phyloP scores from a whole-genome alignment of 139 green algal species.

The Chlamydomonas sp. region DNA sequence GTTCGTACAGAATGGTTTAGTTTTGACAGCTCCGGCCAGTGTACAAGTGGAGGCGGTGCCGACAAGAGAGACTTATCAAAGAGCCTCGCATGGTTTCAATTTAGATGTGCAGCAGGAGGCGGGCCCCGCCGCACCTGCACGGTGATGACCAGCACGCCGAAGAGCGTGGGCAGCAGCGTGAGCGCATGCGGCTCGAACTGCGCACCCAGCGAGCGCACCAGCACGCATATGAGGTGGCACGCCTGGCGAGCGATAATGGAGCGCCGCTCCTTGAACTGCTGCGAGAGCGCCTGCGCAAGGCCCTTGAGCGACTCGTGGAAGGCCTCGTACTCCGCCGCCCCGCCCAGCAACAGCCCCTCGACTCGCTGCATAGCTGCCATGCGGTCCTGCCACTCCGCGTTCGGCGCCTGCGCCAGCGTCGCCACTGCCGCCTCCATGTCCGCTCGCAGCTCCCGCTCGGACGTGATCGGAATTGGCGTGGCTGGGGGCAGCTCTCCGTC shows the following conservation, averaged over 20 bases:
- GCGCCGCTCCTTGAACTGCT: slow-evolving; percentile 72
- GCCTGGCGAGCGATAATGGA: slow-evolving; percentile 72
- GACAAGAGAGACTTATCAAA: too few species aligned
- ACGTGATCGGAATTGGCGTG: slow-evolving; percentile 45
- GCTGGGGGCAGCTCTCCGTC: slow-evolving; percentile 51
- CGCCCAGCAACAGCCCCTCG: slow-evolving; percentile 74
- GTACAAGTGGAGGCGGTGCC: too few species aligned
- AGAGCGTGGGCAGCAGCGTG: slow-evolving; percentile 68
- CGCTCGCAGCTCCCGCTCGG: slow-evolving; percentile 57
- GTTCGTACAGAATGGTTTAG: background rate
- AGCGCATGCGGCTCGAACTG: slow-evolving; percentile 64
- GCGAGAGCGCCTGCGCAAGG: slow-evolving; percentile 18
- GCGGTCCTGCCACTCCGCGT: slow-evolving; percentile 53
- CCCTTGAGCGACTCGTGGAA: slow-evolving; percentile 62
- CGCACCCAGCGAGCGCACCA: slow-evolving; percentile 64
- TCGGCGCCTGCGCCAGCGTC: slow-evolving; percentile 45
- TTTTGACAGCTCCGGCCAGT: background rate
- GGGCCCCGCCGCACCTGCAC: slow-evolving; percentile 62
- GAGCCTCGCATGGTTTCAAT: too few species aligned
- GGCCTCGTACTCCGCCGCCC: slow-evolving; percentile 42
- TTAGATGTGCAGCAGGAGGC: background rate
- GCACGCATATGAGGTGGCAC: slow-evolving; percentile 67
- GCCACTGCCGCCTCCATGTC: slow-evolving; percentile 62
- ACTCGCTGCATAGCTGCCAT: slow-evolving; percentile 72
- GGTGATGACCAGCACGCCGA: slow-evolving; percentile 82